Evolutionary conservation across 2,329 filamentous ascomycete genomes (phyloP).

Genomic region (Colletotrichum liaoningense): DNA sequence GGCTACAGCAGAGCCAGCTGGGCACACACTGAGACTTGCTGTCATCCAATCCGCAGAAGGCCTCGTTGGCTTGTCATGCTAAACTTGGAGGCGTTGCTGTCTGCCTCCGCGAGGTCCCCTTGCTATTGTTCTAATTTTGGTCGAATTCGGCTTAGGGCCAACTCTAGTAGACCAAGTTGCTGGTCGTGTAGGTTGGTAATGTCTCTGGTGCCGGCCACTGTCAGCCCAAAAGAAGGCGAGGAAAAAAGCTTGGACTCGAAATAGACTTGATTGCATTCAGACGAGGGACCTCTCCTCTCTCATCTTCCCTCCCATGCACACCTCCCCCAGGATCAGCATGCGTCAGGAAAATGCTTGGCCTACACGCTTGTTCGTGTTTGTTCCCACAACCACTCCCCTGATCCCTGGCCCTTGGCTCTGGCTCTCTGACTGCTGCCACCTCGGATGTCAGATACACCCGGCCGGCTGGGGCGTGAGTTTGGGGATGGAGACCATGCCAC

Average conservation of each 20-base stretch:
- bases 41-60: not conserved
- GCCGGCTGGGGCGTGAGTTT: not conserved
- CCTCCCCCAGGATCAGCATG: not conserved
- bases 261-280: not conserved
- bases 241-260: not conserved
- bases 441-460: constrained; percentile 31
- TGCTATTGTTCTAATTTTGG: not conserved
- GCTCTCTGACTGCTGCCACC: not conserved
- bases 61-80: not conserved
- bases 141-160: too few species aligned
- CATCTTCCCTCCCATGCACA: not conserved
- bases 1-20: not conserved
- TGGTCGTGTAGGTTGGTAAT: not conserved
- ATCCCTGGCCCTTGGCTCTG: not conserved
- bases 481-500: not conserved
- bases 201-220: too few species aligned
- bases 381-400: not conserved
- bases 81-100: not conserved
- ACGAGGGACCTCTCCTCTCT: not conserved
- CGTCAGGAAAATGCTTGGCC: not conserved
- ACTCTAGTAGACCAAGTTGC: not conserved
- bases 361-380: not conserved
- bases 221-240: too few species aligned
- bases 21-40: not conserved
- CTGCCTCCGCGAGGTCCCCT: not conserved